Conservation (phyloP, 2,329 filamentous ascomycete species). For the Aspergillus sp. region DNA sequence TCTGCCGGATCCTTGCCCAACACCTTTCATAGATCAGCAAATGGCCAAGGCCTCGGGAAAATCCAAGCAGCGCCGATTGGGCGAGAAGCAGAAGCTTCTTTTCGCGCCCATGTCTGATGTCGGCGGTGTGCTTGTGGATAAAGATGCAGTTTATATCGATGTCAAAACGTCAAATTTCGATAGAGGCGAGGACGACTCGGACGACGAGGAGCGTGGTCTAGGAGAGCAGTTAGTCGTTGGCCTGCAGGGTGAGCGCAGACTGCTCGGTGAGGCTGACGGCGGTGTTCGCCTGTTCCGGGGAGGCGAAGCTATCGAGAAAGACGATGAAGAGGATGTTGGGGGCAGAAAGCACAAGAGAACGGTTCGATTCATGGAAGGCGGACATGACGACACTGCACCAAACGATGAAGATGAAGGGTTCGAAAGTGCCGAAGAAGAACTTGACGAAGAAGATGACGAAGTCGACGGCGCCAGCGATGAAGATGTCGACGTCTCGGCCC, state of each 20-base stretch:
- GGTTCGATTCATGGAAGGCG: conserved; percentile 52
- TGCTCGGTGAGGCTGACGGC: conserved; percentile 78
- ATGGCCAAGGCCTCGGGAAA: conserved; percentile 82
- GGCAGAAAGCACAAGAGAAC: conserved; percentile 55
- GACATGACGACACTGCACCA: conserved; percentile 53
- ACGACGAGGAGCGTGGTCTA: conserved; percentile 73
- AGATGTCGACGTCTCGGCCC: conserved; percentile 38
- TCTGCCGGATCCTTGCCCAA: conserved; percentile 91
- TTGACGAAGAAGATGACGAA: conserved; percentile 46
- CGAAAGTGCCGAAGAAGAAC: conserved; percentile 50
- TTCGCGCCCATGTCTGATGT: conserved; percentile 99
- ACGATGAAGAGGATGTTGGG: conserved; percentile 56
- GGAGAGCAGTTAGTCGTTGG: conserved; percentile 93
- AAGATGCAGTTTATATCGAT: conserved; percentile 91
- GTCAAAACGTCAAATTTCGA: conserved; percentile 71
- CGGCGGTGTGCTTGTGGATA: conserved; percentile 91
- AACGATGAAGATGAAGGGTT: conserved; percentile 56
- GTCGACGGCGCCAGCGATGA: conserved; percentile 37
- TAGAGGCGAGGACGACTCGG: conserved; percentile 60
- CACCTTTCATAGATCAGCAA: conserved; percentile 84
- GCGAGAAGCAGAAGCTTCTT: conserved; percentile 94
- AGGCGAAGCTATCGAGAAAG: conserved; percentile 63
- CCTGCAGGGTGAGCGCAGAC: conserved; percentile 75
- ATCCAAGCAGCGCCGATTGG: conserved; percentile 73
- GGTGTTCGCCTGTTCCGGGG: conserved; percentile 84